phyloP scores from a whole-genome alignment of 2,329 filamentous ascomycete genomes.

The Aspergillus pseudoviridinutans region DNA sequence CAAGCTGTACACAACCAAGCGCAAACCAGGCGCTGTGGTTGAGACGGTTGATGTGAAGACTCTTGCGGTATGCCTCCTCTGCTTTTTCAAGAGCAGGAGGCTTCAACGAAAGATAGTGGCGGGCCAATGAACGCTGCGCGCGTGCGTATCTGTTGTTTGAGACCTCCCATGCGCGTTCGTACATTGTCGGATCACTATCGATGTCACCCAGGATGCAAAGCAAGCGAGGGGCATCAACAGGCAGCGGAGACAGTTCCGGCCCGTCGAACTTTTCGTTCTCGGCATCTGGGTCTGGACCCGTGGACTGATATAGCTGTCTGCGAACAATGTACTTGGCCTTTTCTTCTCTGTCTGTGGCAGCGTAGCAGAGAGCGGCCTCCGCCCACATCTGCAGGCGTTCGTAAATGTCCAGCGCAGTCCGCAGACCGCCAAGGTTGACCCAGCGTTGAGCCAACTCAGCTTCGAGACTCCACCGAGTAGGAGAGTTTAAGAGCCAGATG shows the following conservation, averaged over 20 bases:
- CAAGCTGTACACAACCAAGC: slow-evolving; percentile 80
- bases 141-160: slow-evolving; percentile 77
- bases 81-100: slow-evolving; percentile 62
- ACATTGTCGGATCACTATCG: slow-evolving; percentile 68
- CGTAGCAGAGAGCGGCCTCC: slow-evolving; percentile 87
- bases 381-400: slow-evolving; percentile 91
- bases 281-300: slow-evolving; percentile 43
- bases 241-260: slow-evolving; percentile 64
- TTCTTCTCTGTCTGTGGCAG: slow-evolving; percentile 72
- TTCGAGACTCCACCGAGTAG: slow-evolving; percentile 89
- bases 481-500: slow-evolving; percentile 77
- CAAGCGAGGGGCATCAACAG: slow-evolving; percentile 77
- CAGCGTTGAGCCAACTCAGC: slow-evolving; percentile 90
- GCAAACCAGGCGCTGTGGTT: slow-evolving; percentile 85
- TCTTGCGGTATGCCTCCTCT: slow-evolving; percentile 71
- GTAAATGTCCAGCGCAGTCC: slow-evolving; percentile 92
- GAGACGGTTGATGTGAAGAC: slow-evolving; percentile 73
- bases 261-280: slow-evolving; percentile 61
- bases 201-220: slow-evolving; percentile 94
- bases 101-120: slow-evolving; percentile 65
- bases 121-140: slow-evolving; percentile 81
- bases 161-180: slow-evolving; percentile 82
- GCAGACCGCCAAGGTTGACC: slow-evolving; percentile 80
- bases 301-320: slow-evolving; percentile 71
- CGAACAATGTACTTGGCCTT: slow-evolving; percentile 75